These are phyloP conservation scores for Calonectria fujianensis DNA, from an alignment of 2,329 filamentous ascomycete species.

Conservation along the genomic window DNA sequence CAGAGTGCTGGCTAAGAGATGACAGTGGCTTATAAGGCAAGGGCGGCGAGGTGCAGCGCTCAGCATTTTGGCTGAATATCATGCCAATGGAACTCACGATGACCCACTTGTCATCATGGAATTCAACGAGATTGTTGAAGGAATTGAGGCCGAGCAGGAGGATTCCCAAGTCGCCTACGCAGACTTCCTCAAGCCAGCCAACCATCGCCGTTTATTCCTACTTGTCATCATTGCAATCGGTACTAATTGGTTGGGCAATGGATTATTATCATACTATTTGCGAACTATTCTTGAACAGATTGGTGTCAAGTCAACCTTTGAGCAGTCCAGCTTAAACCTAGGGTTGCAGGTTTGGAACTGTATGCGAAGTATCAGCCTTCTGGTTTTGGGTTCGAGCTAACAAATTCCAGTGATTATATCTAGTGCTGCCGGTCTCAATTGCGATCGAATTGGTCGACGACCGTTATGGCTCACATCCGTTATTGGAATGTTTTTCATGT, in stretches of 20 bases:
- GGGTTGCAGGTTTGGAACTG: slow-evolving; percentile 12
- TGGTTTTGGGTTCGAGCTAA: neutral
- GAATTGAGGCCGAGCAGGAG: slow-evolving; percentile 3
- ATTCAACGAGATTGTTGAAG: slow-evolving; percentile 20
- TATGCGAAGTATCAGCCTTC: neutral
- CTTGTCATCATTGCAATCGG: slow-evolving; percentile 9
- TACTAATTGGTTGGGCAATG: slow-evolving; percentile 12
- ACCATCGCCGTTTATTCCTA: slow-evolving; percentile 5
- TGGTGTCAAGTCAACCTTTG: neutral
- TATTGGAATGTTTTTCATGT: slow-evolving; percentile 1
- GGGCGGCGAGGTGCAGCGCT: neutral
- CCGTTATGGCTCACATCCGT: slow-evolving; percentile 15
- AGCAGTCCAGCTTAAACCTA: neutral
- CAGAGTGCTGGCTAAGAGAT: neutral
- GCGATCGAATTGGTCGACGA: slow-evolving; percentile 13
- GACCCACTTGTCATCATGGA: slow-evolving; percentile 16
- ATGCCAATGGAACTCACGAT: slow-evolving; percentile 3
- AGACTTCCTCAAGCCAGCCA: slow-evolving; percentile 20
- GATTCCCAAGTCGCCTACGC: neutral
- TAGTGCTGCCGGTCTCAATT: slow-evolving; percentile 6
- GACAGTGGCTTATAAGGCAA: slow-evolving; percentile 2
- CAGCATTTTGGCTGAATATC: slow-evolving; percentile 6
- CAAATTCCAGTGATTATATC: neutral
- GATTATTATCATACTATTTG: neutral
- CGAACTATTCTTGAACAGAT: neutral